Evolutionary conservation across 2,329 filamentous ascomycete species (phyloP).

Genomic region (Coniochaeta sp.): DNA sequence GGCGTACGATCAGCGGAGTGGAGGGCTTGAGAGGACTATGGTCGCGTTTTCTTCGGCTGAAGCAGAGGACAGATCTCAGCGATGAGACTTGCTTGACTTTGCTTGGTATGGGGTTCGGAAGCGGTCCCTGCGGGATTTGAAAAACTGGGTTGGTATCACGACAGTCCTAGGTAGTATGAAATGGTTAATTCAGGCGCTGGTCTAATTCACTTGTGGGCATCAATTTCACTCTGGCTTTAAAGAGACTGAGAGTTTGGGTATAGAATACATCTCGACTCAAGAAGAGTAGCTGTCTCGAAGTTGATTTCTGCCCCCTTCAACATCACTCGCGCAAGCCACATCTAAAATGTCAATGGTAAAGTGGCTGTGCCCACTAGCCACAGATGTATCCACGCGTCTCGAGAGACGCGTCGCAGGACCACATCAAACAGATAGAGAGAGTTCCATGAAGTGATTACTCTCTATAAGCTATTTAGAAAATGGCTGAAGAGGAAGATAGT

Average conservation of each 20-base stretch:
- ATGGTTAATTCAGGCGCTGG: background rate
- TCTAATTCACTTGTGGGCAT: background rate
- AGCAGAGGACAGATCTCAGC: background rate
- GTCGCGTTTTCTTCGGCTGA: background rate
- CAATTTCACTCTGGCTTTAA: slow-evolving; percentile 2
- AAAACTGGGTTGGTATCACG: background rate
- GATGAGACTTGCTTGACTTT: background rate
- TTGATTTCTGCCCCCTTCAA: background rate
- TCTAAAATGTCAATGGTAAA: no score
- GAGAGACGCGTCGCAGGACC: background rate
- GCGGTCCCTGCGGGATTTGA: background rate
- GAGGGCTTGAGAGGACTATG: background rate
- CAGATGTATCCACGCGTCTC: background rate
- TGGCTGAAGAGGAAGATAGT: slow-evolving; percentile 8
- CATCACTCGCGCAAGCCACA: background rate
- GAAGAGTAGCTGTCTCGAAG: no score
- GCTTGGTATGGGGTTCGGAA: background rate
- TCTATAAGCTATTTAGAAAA: slow-evolving; percentile 1
- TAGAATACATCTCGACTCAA: background rate
- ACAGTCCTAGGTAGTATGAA: background rate
- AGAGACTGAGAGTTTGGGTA: background rate
- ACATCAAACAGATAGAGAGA: background rate
- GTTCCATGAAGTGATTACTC: background rate
- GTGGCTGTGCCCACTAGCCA: no score
- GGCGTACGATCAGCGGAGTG: background rate